Base-by-base conservation (phyloP, 495 filamentous ascomycete species). In the Haplographium delicatum region DNA sequence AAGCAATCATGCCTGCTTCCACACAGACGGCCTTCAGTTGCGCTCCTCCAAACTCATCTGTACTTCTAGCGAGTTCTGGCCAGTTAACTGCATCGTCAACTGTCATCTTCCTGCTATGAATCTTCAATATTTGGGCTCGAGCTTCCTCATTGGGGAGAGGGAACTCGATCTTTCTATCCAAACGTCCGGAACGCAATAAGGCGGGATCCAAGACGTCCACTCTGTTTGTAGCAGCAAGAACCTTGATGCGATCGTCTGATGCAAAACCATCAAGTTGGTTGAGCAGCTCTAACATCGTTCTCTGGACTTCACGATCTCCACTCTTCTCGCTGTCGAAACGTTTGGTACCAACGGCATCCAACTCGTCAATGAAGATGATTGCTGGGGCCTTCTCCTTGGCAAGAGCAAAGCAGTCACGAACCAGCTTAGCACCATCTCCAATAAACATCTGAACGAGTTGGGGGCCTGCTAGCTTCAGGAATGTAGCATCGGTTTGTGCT, bases 381-480 rank as follows among this genome's bases (percentile, higher is more conserved):
- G 93, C 86, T 3, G 93, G 93, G 0, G 94, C 93, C 71, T 97
- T 96, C 68, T 97, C 93, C 63, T 99, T 99, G 23, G 93, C 93
- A 1, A 99, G 74, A 6, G 93, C 91, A 64, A 99, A 99, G 69
- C 89, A 93, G 69, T 97, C 93, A 25, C 93, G 87, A 25, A 99
- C 93, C 4, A 99, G 79, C 73, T 97, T 99, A 22, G 94, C 94
- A 52, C 94, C 94, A 60, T 99, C 93, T 61, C 93, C 93, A 43
- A 99, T 99, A 69, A 99, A 99, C 93, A 99, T 99, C 67, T 99
- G 93, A 16, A 99, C 93, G n/a, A 99, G 82, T 70, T 97, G 94
- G 2, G 93, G 93, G 33, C 93, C 93, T 47, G 93, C 93, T 51
- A 99, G 88, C 65, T 98, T 98, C 63, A 99, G 85, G 80, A 99